phyloP scores from a whole-genome alignment of 2,329 filamentous ascomycete species.

The Periconia digitata region DNA sequence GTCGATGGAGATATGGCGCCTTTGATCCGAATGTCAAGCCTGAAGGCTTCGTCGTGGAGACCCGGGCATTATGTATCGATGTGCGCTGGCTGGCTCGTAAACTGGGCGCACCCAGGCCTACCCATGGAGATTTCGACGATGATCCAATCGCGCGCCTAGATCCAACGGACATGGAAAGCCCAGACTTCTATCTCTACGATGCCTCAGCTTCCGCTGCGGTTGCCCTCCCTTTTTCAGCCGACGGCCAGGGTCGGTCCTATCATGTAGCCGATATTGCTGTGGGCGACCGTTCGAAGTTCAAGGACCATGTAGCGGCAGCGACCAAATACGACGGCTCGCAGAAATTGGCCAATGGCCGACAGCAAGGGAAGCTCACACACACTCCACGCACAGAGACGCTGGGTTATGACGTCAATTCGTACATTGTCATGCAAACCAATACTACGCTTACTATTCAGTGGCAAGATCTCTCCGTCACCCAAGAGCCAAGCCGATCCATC shows the following conservation, averaged over 20 bases:
- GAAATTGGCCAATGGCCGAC: conserved; percentile 25
- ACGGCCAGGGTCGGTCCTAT: conserved; percentile 29
- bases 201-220: conserved; percentile 24
- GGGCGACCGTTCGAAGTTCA: conserved; percentile 58
- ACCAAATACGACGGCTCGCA: conserved; percentile 53
- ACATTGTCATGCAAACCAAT: conserved; percentile 52
- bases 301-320: conserved; percentile 53
- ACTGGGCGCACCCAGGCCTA: conserved; percentile 28
- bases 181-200: conserved; percentile 49
- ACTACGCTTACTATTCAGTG: conserved; percentile 59
- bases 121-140: conserved; percentile 15
- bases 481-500: conserved; percentile 49
- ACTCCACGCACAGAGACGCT: conserved; percentile 52
- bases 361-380: conserved; percentile 46
- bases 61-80: conserved; percentile 48
- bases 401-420: conserved; percentile 62
- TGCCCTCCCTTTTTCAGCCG: conserved; percentile 24
- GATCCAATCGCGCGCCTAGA: conserved; percentile 37
- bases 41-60: conserved; percentile 56
- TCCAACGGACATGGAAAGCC: conserved; percentile 47
- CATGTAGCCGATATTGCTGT: conserved; percentile 45
- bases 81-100: conserved; percentile 58
- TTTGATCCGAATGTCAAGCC: conserved; percentile 54
- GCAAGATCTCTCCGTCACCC: conserved; percentile 58
- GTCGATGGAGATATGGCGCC: conserved; percentile 55